Base-by-base conservation (phyloP, 1,284 basidiomycete species). In the Boletus sp. region DNA sequence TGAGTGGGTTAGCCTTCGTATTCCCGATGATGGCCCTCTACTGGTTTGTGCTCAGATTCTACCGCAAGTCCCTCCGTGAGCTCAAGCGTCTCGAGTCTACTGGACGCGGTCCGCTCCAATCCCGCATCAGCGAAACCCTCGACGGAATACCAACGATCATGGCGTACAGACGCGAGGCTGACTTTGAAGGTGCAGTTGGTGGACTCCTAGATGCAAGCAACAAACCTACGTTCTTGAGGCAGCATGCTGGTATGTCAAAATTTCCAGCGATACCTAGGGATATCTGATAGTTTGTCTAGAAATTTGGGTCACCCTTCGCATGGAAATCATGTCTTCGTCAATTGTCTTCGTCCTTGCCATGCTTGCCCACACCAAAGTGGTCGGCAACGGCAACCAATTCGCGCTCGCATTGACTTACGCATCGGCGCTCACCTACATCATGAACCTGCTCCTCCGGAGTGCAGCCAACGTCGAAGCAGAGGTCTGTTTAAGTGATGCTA, bases 401-500 rank as follows among this genome's bases (percentile, higher is more conserved):
- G 55, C 45, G n/a, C 53, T 64, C 6, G 58, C 61, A 14, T 49
- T 66, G 51, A 64, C 60, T 9, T 65, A 65, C 49, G 43, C 60
- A 20, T 60, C 53, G 17, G 46, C 51, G 4, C 55, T 65, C 25
- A 65, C 61, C 13, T 66, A 65, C 47, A 59, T 61, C 46, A 59
- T 63, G 60, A 64, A 66, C 53, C 20, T 66, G 50, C 60, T 64
- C 50, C 57, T 64, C 43, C 54, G 36, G 52, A 55, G 60, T 33
- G 52, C 60, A n/a, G 62, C 61, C 22, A 65, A 58, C 17, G 55
- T 66, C 33, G 64, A 64, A 45, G 62, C 61, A n/a, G 64, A 65
- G 61, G 64, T 61, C 7, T 4, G 52, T 51, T 25, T 13, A 16
- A 34, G 8, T 8, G 10, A 30, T 16, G 13, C 7, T 29, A 2